Evolutionary conservation across 2,329 filamentous ascomycete genomes (phyloP).

Genomic region (Fusarium globosum): DNA sequence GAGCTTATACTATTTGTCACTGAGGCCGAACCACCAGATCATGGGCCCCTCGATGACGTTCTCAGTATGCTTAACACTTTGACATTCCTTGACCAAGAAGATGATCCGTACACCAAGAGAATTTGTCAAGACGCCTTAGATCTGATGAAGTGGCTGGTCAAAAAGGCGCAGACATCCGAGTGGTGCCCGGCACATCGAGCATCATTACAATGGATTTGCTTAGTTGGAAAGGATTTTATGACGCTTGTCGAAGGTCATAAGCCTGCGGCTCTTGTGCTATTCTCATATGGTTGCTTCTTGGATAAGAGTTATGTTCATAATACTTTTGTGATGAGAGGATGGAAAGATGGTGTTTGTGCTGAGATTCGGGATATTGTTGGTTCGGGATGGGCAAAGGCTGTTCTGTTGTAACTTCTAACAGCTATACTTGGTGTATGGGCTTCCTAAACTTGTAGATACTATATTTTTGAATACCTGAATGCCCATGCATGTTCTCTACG

Average conservation of each 20-base stretch:
- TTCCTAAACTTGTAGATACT: too few relatives aligned
- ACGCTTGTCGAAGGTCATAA: background rate
- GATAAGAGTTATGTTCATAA: background rate
- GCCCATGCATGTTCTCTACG: too few relatives aligned
- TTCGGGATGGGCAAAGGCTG: background rate
- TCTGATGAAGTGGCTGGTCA: background rate
- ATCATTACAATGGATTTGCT: background rate
- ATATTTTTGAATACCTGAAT: too few relatives aligned
- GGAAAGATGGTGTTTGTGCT: background rate
- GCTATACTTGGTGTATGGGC: too few relatives aligned
- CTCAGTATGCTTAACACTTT: background rate
- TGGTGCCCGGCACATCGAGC: background rate
- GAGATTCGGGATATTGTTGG: background rate
- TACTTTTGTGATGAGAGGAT: background rate
- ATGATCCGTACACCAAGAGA: accelerated
- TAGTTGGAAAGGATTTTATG: background rate
- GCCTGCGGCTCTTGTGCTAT: background rate
- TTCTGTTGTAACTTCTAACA: too few relatives aligned
- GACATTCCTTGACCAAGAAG: background rate
- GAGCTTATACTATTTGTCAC: slow-evolving; percentile 1
- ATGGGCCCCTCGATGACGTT: background rate
- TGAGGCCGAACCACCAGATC: background rate
- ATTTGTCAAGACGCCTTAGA: background rate
- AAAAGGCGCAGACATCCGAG: background rate
- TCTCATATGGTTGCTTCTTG: background rate